These are phyloP conservation scores for Irineochytrium annulatum DNA, from an alignment of 192 early-diverging fungal species.

Conservation along the genomic window DNA sequence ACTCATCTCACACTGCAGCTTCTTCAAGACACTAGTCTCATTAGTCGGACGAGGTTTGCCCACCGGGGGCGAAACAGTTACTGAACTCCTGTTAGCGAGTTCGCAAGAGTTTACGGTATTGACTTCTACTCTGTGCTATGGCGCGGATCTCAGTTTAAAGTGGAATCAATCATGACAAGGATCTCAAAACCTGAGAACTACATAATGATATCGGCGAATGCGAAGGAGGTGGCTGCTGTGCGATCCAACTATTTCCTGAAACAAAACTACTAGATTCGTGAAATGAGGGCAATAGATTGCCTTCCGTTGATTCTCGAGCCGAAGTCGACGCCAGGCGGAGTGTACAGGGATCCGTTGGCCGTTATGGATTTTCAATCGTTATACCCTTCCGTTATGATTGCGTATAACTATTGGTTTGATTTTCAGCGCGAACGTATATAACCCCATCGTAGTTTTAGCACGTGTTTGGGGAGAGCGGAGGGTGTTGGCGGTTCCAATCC, in stretches of 20 bases:
- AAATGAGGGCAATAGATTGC: slow-evolving; percentile 70
- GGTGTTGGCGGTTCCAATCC: slow-evolving; percentile 38
- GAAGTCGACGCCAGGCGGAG: slow-evolving; percentile 61
- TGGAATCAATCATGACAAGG: slow-evolving; percentile 72
- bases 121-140: slow-evolving; percentile 82
- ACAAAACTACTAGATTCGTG: slow-evolving; percentile 3
- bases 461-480: slow-evolving; percentile 66
- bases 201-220: slow-evolving; percentile 70
- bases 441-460: slow-evolving; percentile 33
- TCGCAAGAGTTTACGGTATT: slow-evolving; percentile 87
- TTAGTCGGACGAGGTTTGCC: slow-evolving; percentile 54
- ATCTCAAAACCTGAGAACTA: slow-evolving; percentile 67
- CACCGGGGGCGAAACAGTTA: neutral
- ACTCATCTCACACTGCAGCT: slow-evolving; percentile 64
- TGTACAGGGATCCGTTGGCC: slow-evolving; percentile 79
- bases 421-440: neutral
- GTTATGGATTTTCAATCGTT: slow-evolving; percentile 93
- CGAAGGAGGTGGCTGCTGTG: slow-evolving; percentile 51
- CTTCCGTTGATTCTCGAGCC: slow-evolving; percentile 91
- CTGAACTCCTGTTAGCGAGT: slow-evolving; percentile 52
- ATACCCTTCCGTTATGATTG: slow-evolving; percentile 95
- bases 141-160: slow-evolving; percentile 88
- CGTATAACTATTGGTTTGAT: slow-evolving; percentile 83
- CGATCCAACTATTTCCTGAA: neutral
- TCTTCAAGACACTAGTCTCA: slow-evolving; percentile 64